Evolutionary conservation across 352 stramenopile species (phyloP).

Genomic region (Pseudoperonospora humuli): DNA sequence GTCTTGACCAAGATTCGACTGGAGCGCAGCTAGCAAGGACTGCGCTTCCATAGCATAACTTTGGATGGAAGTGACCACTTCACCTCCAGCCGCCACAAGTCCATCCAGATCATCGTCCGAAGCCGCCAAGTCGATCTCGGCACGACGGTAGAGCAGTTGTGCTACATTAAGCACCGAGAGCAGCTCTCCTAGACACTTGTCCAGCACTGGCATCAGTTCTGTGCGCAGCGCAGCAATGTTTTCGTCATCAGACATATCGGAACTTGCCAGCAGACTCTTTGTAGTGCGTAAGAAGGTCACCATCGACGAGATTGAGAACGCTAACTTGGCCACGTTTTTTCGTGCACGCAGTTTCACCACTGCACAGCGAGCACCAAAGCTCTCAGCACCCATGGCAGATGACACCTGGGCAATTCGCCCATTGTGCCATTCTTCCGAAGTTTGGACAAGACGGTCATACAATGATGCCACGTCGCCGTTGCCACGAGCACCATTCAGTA

Average conservation of each 20-base stretch:
- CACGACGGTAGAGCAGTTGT: constrained; percentile 54
- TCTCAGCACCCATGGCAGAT: constrained; percentile 24
- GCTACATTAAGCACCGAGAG: constrained; percentile 36
- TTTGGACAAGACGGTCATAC: constrained; percentile 49
- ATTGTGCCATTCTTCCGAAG: constrained; percentile 50
- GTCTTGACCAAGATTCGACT: constrained; percentile 30
- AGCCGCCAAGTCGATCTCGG: constrained; percentile 58
- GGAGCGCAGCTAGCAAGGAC: constrained; percentile 31
- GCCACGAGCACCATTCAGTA: constrained; percentile 25
- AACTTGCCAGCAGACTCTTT: constrained; percentile 24
- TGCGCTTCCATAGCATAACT: constrained; percentile 43
- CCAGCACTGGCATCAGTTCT: constrained; percentile 27
- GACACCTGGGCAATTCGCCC: constrained; percentile 16
- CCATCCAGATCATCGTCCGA: constrained; percentile 65
- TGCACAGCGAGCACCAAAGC: constrained; percentile 44
- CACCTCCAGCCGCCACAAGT: constrained; percentile 48
- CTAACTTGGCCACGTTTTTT: constrained; percentile 41
- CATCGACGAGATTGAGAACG: constrained; percentile 51
- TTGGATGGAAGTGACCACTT: constrained; percentile 48
- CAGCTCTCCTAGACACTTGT: constrained; percentile 40
- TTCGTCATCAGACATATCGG: constrained; percentile 21
- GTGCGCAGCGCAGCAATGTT: constrained; percentile 23
- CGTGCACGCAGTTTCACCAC: constrained; percentile 57
- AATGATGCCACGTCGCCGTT: constrained; percentile 27
- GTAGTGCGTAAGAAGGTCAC: constrained; percentile 35